These are phyloP conservation scores for Ophiocordyceps camponoti-floridani DNA, from an alignment of 2,329 filamentous ascomycete genomes.

Conservation along the genomic window DNA sequence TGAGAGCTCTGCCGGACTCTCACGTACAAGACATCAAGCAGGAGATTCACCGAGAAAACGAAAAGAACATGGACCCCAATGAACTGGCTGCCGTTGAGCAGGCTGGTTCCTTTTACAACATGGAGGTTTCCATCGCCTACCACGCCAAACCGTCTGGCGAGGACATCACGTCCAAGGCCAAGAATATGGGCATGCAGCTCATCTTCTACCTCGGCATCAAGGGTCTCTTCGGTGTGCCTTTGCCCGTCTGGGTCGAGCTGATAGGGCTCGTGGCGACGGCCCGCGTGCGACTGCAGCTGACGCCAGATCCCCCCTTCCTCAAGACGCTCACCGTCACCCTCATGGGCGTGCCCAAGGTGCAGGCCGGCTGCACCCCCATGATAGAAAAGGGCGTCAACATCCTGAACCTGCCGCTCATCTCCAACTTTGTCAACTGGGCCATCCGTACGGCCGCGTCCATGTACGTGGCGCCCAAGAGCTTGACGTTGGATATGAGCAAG, in stretches of 20 bases:
- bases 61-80: constrained; percentile 12
- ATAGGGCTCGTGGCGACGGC: constrained; percentile 56
- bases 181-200: constrained; percentile 48
- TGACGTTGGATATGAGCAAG: constrained; percentile 57
- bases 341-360: constrained; percentile 56
- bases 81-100: constrained; percentile 68
- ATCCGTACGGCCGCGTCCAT: constrained; percentile 57
- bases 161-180: constrained; percentile 43
- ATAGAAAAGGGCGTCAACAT: constrained; percentile 52
- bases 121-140: constrained; percentile 61
- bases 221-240: constrained; percentile 31
- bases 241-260: constrained; percentile 58
- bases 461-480: constrained; percentile 59
- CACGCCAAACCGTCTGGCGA: constrained; percentile 41
- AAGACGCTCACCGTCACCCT: constrained; percentile 56
- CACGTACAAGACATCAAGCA: constrained; percentile 41
- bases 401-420: constrained; percentile 59
- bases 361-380: constrained; percentile 51
- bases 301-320: constrained; percentile 63
- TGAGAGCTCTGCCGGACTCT: constrained; percentile 50
- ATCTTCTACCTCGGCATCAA: constrained; percentile 47
- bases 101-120: constrained; percentile 61
- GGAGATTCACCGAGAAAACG: constrained; percentile 18
- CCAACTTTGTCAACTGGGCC: constrained; percentile 56
- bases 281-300: constrained; percentile 51